Conservation (phyloP, 1,139 yeast species). For the Yamadazyma sp. region DNA sequence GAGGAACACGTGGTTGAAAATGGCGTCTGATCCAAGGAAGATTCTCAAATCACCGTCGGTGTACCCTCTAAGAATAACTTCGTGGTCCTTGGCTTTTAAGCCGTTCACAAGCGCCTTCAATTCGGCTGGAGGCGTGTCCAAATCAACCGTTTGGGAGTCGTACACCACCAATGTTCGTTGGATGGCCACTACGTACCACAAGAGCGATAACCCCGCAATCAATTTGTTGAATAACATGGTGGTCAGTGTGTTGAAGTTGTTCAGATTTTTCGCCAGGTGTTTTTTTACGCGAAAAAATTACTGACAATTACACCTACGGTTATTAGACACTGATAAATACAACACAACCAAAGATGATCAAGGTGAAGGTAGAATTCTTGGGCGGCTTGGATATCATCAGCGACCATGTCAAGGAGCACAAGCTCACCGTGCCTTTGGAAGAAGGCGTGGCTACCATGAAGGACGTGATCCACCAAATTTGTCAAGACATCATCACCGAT, state of each 20-base stretch:
- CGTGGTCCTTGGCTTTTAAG: slow-evolving; percentile 19
- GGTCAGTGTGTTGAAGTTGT: slow-evolving; percentile 1
- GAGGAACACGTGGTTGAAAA: slow-evolving; percentile 34
- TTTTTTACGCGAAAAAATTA: slow-evolving; percentile 3
- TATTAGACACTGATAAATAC: too few relatives aligned
- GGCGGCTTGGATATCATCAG: slow-evolving; percentile 77
- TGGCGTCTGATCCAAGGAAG: slow-evolving; percentile 26
- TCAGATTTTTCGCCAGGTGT: slow-evolving; percentile 6
- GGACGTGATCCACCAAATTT: slow-evolving; percentile 58
- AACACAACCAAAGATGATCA: slow-evolving; percentile 26
- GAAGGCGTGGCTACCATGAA: slow-evolving; percentile 52
- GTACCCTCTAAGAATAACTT: slow-evolving; percentile 20
- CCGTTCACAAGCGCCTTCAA: slow-evolving; percentile 22
- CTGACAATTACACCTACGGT: too few relatives aligned
- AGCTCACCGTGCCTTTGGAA: slow-evolving; percentile 37
- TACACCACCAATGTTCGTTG: slow-evolving; percentile 31
- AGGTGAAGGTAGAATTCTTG: slow-evolving; percentile 45
- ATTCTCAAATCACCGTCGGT: slow-evolving; percentile 27
- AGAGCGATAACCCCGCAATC: slow-evolving; percentile 12
- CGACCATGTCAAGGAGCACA: slow-evolving; percentile 49
- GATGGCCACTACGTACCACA: slow-evolving; percentile 13
- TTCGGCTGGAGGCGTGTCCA: slow-evolving; percentile 18
- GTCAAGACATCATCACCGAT: slow-evolving; percentile 55
- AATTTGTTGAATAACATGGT: slow-evolving; percentile 9
- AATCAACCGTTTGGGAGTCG: slow-evolving; percentile 28